Conservation (phyloP, 2,329 filamentous ascomycete genomes). For the Aphanocladium album region DNA sequence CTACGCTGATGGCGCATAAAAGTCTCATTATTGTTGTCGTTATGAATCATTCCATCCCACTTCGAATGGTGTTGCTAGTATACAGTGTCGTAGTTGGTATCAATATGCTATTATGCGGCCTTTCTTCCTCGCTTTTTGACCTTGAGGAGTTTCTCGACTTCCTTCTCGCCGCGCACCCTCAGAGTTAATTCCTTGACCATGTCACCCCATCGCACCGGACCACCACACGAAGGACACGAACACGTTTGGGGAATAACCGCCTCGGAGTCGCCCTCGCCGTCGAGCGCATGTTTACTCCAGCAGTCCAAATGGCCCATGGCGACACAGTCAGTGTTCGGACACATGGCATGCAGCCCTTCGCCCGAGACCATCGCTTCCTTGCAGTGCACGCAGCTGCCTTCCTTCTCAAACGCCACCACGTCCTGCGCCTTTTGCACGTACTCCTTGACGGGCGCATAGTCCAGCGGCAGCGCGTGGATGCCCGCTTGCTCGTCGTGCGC, state of each 20-base stretch:
- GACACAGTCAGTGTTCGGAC: constrained; percentile 48
- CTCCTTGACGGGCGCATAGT: constrained; percentile 47
- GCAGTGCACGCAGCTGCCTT: constrained; percentile 53
- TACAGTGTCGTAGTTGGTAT: not conserved
- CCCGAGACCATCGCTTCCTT: constrained; percentile 38
- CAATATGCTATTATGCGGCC: not conserved
- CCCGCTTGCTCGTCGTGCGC: constrained; percentile 28
- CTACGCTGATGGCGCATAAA: too few species aligned
- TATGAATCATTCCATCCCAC: not conserved
- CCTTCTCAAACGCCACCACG: constrained; percentile 50
- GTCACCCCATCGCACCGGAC: constrained; percentile 62
- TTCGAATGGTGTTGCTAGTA: not conserved
- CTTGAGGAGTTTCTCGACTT: constrained; percentile 65
- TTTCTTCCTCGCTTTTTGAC: constrained; percentile 32
- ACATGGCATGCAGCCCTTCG: constrained; percentile 52
- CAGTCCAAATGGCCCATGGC: constrained; percentile 56
- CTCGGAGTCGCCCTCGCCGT: constrained; percentile 25
- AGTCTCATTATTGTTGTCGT: too few species aligned
- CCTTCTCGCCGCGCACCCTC: constrained; percentile 63
- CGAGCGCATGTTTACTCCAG: constrained; percentile 51
- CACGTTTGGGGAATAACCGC: constrained; percentile 63
- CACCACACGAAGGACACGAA: constrained; percentile 64
- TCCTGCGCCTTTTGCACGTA: constrained; percentile 53
- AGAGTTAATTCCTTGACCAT: constrained; percentile 81
- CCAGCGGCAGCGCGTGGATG: constrained; percentile 50